phyloP scores from a whole-genome alignment of 2,329 filamentous ascomycete genomes.

The Fusarium humuli region DNA sequence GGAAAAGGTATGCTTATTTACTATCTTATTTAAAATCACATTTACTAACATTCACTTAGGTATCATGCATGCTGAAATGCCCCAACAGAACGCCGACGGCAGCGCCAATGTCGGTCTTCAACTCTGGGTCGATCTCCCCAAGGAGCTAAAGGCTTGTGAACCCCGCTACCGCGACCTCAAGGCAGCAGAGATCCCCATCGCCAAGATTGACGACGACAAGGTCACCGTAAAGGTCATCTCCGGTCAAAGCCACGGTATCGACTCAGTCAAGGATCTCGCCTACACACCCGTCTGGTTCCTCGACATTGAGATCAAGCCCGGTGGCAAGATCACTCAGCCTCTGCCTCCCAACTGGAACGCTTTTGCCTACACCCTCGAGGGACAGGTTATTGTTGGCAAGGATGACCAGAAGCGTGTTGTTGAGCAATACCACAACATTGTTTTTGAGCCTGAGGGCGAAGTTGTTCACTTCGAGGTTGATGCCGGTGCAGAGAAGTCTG shows the following conservation, averaged over 20 bases:
- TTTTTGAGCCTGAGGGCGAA: slow-evolving; percentile 85
- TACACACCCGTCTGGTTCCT: slow-evolving; percentile 98
- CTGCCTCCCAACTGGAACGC: slow-evolving; percentile 88
- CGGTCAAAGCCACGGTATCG: slow-evolving; percentile 83
- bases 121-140: slow-evolving; percentile 93
- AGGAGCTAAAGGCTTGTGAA: slow-evolving; percentile 85
- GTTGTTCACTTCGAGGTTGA: slow-evolving; percentile 77
- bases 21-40: no score
- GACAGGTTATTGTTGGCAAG: slow-evolving; percentile 72
- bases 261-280: slow-evolving; percentile 88
- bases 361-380: slow-evolving; percentile 87
- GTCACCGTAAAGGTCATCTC: slow-evolving; percentile 92
- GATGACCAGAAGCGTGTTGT: slow-evolving; percentile 65
- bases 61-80: slow-evolving; percentile 97
- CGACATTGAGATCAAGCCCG: slow-evolving; percentile 83
- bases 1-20: slow-evolving; percentile 58
- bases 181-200: slow-evolving; percentile 81
- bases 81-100: slow-evolving; percentile 79
- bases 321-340: slow-evolving; percentile 79
- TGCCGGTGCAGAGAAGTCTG: slow-evolving; percentile 68
- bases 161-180: slow-evolving; percentile 90
- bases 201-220: slow-evolving; percentile 76
- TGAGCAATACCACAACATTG: slow-evolving; percentile 84
- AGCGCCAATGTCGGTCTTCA: slow-evolving; percentile 87
- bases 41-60: slow-evolving; percentile 58